phyloP scores from a whole-genome alignment of 2,329 filamentous ascomycete species.

The Fusarium verticillioides region DNA sequence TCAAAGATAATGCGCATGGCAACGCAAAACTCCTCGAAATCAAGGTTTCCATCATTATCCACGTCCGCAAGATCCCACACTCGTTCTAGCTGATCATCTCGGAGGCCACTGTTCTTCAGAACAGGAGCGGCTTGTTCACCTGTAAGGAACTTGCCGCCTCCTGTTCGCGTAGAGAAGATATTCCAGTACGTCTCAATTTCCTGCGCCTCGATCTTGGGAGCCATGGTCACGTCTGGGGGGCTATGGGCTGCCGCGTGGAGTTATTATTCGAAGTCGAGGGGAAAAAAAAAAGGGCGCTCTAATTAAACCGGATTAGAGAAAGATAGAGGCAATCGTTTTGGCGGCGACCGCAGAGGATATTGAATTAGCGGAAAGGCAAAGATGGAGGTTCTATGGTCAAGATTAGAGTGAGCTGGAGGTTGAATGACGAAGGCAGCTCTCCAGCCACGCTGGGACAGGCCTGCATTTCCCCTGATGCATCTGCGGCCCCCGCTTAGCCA shows the following conservation, averaged over 20 bases:
- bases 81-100: conserved; percentile 85
- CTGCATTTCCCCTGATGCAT: conserved; percentile 42
- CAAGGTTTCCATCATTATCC: conserved; percentile 95
- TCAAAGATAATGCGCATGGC: conserved; percentile 99
- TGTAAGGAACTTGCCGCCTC: conserved; percentile 68
- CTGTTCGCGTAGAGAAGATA: conserved; percentile 69
- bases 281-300: neutral
- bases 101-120: conserved; percentile 71
- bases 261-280: neutral
- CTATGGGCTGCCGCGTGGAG: conserved; percentile 2
- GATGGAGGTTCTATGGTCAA: conserved; percentile 9
- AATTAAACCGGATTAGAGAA: neutral
- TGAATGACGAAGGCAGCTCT: conserved; percentile 47
- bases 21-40: conserved; percentile 99
- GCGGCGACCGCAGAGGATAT: conserved; percentile 24
- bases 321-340: conserved; percentile 24
- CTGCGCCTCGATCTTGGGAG: conserved; percentile 69
- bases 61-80: conserved; percentile 98
- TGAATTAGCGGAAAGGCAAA: conserved; percentile 21
- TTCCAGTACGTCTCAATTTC: conserved; percentile 75
- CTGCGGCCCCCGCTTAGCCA: conserved; percentile 40
- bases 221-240: conserved; percentile 55
- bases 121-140: conserved; percentile 71
- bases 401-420: conserved; percentile 20
- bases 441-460: conserved; percentile 43